Evolutionary conservation across 768 basidiomycete genomes (phyloP).

Genomic region (Xerocomus spinulosus): DNA sequence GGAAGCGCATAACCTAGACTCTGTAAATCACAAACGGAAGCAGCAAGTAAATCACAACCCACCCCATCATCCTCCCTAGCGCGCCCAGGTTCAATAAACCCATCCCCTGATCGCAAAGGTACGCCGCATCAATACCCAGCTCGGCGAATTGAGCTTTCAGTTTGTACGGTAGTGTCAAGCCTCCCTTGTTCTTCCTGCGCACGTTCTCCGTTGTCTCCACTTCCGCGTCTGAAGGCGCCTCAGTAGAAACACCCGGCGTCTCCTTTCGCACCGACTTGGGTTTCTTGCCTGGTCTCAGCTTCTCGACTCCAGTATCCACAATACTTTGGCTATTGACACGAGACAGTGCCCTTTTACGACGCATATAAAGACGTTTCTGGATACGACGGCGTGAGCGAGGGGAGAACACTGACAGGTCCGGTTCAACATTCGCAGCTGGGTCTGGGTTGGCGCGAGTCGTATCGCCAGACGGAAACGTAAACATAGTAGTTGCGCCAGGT

Average conservation of each 20-base stretch:
- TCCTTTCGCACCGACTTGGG: slow-evolving; percentile 1
- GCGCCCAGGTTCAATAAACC: slow-evolving; percentile 36
- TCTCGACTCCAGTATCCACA: slow-evolving; percentile 5
- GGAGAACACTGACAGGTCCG: slow-evolving; percentile 32
- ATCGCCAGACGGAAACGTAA: neutral
- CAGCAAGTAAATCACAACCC: slow-evolving; percentile 23
- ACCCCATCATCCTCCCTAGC: slow-evolving; percentile 41
- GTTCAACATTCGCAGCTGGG: neutral
- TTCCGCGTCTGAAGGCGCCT: slow-evolving; percentile 9
- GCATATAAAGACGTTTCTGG: slow-evolving; percentile 67
- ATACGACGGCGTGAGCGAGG: slow-evolving; percentile 51
- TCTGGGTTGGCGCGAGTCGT: neutral
- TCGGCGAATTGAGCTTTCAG: slow-evolving; percentile 39
- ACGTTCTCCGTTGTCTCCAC: slow-evolving; percentile 5
- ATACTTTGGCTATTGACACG: slow-evolving; percentile 27
- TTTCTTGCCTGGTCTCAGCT: slow-evolving; percentile 39
- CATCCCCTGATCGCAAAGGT: slow-evolving; percentile 41
- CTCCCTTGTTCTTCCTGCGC: slow-evolving; percentile 25
- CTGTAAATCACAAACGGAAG: slow-evolving; percentile 5
- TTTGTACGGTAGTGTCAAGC: slow-evolving; percentile 44
- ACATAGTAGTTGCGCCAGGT: neutral
- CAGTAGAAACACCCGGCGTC: slow-evolving; percentile 5
- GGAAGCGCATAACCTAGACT: slow-evolving; percentile 27
- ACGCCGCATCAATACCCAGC: slow-evolving; percentile 42
- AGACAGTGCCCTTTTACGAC: slow-evolving; percentile 56